Base-by-base conservation (phyloP, 306 rosid species). In the Lathyrus sativus region DNA sequence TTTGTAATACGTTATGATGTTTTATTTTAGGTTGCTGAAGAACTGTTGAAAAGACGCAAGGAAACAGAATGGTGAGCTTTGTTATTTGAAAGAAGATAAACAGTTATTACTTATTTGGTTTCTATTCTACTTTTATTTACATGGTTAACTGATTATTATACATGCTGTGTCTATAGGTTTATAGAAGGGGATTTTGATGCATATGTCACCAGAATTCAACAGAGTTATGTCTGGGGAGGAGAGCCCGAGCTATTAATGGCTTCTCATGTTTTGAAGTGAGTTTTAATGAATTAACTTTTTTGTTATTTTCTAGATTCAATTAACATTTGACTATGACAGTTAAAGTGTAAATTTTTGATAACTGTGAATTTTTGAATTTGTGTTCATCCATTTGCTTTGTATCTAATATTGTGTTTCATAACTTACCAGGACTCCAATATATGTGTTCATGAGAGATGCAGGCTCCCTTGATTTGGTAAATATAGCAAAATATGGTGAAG, bases 161-260 rank as follows among this genome's bases (percentile, higher is more conserved):
- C 15, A 35, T 41, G 9, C 18, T 71, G 24, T 66, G 4, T 70
- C 26, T 18, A 2, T 70, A 92, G 98, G 98, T 92, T 71, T 74
- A 86, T 92, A 11, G 98, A 92, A 79, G 98, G 91, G 11, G 91
- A 90, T 78, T 92, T 90, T 61, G 96, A 92, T 74, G 70, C 87
- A 0, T 92, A 92, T 76, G 89, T 92, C 56, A 68, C 81, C 68
- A 80, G 87, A 61, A 82, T 92, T 79, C 88, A 83, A 62, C 84
- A 80, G 39, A 89, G 96, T 59, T 88, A 66, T 50, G 93, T 79
- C 0, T 90, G 98, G 98, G 98, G 98, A 37, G 98, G 98, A 19
- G 98, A 92, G 70, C 98, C 96, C 28, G 98, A 92, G 75, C 59
- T 92, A 70, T 68, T 90, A 61, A 92, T 92, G 96, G 98, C 98